Evolutionary conservation across 345 rosid species (phyloP).

Genomic region (Pistacia integerrima): DNA sequence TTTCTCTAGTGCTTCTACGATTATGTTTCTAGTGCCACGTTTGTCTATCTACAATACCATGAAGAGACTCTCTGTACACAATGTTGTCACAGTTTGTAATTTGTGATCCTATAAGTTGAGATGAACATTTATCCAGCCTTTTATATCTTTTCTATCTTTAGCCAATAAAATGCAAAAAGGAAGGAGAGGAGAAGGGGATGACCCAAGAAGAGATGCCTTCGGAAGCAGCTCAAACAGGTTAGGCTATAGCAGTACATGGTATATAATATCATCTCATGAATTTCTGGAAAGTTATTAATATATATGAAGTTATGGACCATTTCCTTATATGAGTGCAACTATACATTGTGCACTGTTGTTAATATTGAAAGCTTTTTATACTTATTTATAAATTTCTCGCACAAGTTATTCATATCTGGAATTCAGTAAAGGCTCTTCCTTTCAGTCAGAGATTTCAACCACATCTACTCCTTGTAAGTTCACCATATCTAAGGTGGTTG

Average conservation of each 20-base stretch:
- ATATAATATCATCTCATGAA: neutral
- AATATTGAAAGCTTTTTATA: constrained; percentile 12
- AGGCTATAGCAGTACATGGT: neutral
- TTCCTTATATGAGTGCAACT: constrained; percentile 15
- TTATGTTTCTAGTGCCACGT: too few species aligned
- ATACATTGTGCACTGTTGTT: neutral
- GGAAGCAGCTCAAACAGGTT: constrained; percentile 99
- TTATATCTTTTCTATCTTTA: constrained; percentile 20
- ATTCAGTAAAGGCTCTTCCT: constrained; percentile 75
- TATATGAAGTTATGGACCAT: constrained; percentile 12
- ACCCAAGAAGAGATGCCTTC: constrained; percentile 97
- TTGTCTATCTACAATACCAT: neutral
- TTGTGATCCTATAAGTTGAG: neutral
- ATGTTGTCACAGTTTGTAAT: neutral
- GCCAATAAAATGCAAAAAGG: constrained; percentile 87
- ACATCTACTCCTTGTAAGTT: constrained; percentile 62
- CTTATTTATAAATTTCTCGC: constrained; percentile 26
- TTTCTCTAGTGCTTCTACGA: too few species aligned
- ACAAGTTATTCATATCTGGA: constrained; percentile 72
- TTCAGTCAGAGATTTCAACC: constrained; percentile 63
- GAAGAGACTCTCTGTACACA: neutral
- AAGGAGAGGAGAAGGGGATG: constrained; percentile 97
- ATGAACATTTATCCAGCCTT: neutral
- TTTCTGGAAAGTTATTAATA: neutral
- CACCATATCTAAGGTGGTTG: neutral